Evolutionary conservation across 1,139 yeast species (phyloP).

Genomic region (Taphrina pruni): DNA sequence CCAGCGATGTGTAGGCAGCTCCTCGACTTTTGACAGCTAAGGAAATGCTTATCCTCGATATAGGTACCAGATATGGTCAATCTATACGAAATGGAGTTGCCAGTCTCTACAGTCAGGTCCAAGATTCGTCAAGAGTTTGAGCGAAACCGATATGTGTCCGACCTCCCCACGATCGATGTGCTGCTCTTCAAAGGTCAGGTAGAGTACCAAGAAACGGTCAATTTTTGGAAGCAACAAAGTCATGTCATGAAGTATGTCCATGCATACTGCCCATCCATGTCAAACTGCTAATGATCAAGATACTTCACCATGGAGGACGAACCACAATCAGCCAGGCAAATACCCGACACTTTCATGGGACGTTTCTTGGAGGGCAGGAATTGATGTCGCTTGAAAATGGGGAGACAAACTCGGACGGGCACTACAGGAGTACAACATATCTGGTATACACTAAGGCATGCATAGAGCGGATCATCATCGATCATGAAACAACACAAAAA

Average conservation of each 20-base stretch:
- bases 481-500: not conserved
- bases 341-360: slow-evolving; percentile 38
- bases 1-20: slow-evolving; percentile 48
- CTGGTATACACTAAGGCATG: slow-evolving; percentile 5
- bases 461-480: slow-evolving; percentile 2
- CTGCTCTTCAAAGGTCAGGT: slow-evolving; percentile 76
- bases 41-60: slow-evolving; percentile 1
- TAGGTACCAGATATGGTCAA: slow-evolving; percentile 46
- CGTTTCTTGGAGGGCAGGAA: slow-evolving; percentile 37
- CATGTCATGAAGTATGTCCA: slow-evolving; percentile 73
- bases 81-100: slow-evolving; percentile 79
- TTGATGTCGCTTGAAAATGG: not conserved
- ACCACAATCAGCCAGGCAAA: slow-evolving; percentile 28
- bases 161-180: slow-evolving; percentile 68
- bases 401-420: not conserved
- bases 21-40: slow-evolving; percentile 46
- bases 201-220: slow-evolving; percentile 84
- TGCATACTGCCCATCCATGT: not conserved
- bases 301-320: slow-evolving; percentile 39
- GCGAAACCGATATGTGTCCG: slow-evolving; percentile 75
- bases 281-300: not conserved
- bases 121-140: slow-evolving; percentile 89
- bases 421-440: not conserved
- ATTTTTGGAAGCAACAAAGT: slow-evolving; percentile 90
- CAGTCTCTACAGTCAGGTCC: slow-evolving; percentile 79